Evolutionary conservation across 2,329 filamentous ascomycete genomes (phyloP).

Genomic region (Calonectria hongkongensis): DNA sequence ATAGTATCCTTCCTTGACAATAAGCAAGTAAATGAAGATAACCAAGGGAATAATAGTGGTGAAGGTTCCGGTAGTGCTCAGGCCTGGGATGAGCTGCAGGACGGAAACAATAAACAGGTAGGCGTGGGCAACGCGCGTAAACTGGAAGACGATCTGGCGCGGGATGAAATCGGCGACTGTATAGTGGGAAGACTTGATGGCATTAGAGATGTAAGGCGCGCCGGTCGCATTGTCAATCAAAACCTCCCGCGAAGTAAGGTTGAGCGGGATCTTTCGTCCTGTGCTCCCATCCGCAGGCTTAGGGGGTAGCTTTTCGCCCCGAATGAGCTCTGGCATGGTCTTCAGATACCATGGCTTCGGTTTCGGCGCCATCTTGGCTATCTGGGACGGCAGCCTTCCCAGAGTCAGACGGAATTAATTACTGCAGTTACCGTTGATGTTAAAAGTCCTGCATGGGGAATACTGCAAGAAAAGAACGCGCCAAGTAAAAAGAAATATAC

Average conservation of each 20-base stretch:
- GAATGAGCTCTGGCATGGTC: conserved; percentile 13
- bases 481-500: background rate
- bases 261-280: conserved; percentile 3
- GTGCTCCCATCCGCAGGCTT: background rate
- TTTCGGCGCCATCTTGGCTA: background rate
- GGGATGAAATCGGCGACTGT: conserved; percentile 90
- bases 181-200: conserved; percentile 88
- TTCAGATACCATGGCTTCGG: conserved; percentile 22
- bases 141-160: conserved; percentile 90
- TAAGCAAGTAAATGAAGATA: conserved; percentile 87
- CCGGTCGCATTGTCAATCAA: conserved; percentile 71
- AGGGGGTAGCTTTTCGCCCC: background rate
- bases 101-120: conserved; percentile 90
- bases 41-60: conserved; percentile 84
- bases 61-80: conserved; percentile 84
- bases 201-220: conserved; percentile 72
- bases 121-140: conserved; percentile 90
- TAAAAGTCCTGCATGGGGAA: background rate
- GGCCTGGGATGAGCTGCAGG: conserved; percentile 84
- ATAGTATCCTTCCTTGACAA: conserved; percentile 91
- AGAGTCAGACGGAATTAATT: background rate
- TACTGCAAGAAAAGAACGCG: background rate
- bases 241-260: conserved; percentile 1
- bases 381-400: background rate
- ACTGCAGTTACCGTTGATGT: background rate